A percentile compares a stretch with the other conserved stretches of the same genome.
These are phyloP conservation scores for Crucihimalaya himalaica DNA, from an alignment of 345 rosid species.

Conservation along the genomic window DNA sequence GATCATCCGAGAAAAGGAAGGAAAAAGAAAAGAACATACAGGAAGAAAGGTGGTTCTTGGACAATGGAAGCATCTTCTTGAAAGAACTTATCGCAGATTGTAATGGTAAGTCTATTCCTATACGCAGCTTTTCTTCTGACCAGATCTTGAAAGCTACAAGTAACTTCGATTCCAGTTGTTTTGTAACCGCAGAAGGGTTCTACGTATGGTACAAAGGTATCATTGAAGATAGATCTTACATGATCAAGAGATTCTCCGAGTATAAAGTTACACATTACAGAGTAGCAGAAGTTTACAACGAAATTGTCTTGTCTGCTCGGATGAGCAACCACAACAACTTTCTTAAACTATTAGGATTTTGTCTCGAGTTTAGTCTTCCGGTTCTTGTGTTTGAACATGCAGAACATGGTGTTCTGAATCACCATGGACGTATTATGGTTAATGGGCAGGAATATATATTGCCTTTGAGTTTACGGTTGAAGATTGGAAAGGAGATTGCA, in stretches of 20 bases:
- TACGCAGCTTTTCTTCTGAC: background rate
- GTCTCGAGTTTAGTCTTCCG: background rate
- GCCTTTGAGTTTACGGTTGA: conserved; percentile 13
- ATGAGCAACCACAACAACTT: conserved; percentile 26
- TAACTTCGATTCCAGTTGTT: background rate
- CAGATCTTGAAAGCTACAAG: background rate
- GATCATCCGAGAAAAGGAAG: background rate
- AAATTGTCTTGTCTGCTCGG: conserved; percentile 10
- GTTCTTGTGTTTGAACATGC: conserved; percentile 23
- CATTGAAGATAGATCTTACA: background rate
- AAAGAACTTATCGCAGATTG: conserved; percentile 1
- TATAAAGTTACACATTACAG: background rate
- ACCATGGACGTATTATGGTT: background rate
- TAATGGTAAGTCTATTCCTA: conserved; percentile 13
- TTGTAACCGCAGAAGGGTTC: background rate
- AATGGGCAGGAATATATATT: background rate
- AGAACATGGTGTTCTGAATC: conserved; percentile 7
- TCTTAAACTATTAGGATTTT: conserved; percentile 8
- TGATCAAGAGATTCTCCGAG: conserved; percentile 18
- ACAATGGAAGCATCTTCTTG: conserved; percentile 10
- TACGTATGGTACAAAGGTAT: conserved; percentile 5
- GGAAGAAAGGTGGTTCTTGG: conserved; percentile 23
- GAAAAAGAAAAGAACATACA: background rate
- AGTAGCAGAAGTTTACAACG: background rate
- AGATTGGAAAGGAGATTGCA: conserved; percentile 17